phyloP scores from a whole-genome alignment of 768 basidiomycete genomes.

The Mycena leptocephala region DNA sequence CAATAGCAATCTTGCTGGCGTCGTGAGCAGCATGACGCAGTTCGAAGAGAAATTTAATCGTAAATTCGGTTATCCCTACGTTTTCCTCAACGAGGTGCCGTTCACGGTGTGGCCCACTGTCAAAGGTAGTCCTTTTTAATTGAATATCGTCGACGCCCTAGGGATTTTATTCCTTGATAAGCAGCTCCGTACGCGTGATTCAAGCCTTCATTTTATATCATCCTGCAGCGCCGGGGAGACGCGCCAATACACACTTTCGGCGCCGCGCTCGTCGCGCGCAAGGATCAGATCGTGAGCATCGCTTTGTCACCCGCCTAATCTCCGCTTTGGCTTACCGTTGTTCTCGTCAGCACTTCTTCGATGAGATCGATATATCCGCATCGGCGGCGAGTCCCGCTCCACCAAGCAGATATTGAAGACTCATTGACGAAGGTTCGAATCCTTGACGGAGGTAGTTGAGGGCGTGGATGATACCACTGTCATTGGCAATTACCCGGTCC shows the following conservation, averaged over 20 bases:
- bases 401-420: no score
- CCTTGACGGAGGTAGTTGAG: no score
- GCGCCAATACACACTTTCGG: slow-evolving; percentile 67
- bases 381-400: no score
- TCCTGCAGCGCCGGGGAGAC: slow-evolving; percentile 74
- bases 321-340: no score
- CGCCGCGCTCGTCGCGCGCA: slow-evolving; percentile 76
- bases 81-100: slow-evolving; percentile 75
- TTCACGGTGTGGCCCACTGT: no score
- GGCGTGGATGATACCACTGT: no score
- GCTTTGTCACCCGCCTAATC: no score
- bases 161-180: slow-evolving; percentile 21
- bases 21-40: slow-evolving; percentile 65
- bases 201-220: background rate
- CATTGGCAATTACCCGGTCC: no score
- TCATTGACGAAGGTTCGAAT: no score
- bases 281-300: slow-evolving; percentile 64
- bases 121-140: no score
- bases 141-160: no score
- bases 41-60: slow-evolving; percentile 73
- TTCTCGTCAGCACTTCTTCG: background rate
- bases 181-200: background rate
- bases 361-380: background rate
- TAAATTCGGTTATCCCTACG: slow-evolving; percentile 71
- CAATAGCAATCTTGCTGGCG: slow-evolving; percentile 59